These are phyloP conservation scores for Mitragyna speciosa DNA, from an alignment of 257 asterid species.

Conservation along the genomic window DNA sequence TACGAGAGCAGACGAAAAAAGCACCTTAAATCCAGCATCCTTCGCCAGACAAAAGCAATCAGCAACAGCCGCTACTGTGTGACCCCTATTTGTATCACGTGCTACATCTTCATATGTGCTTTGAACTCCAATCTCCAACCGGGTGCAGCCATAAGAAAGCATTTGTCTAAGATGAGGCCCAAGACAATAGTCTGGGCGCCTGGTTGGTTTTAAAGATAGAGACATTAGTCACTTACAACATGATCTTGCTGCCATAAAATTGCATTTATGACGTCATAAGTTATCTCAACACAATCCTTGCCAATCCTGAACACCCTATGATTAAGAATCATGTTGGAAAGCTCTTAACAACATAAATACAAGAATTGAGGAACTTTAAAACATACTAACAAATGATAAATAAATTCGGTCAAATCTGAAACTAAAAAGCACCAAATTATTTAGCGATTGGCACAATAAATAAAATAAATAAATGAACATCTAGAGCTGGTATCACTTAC, in stretches of 20 bases:
- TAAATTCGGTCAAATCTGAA: background rate
- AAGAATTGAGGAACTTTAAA: background rate
- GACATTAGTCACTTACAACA: constrained; percentile 22
- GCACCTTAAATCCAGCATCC: constrained; percentile 98
- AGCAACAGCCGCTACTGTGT: constrained; percentile 98
- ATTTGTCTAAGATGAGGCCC: constrained; percentile 99
- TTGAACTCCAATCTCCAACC: constrained; percentile 97
- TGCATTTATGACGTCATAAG: background rate
- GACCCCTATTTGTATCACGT: constrained; percentile 97
- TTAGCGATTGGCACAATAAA: no score
- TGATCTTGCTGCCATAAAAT: constrained; percentile 2
- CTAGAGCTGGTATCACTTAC: constrained; percentile 53
- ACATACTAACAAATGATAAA: background rate
- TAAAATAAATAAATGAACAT: no score
- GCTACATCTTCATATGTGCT: constrained; percentile 99
- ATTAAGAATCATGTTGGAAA: background rate
- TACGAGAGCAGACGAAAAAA: background rate
- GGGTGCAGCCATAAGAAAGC: constrained; percentile 95
- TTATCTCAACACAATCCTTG: background rate
- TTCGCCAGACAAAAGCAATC: constrained; percentile 98
- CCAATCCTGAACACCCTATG: background rate
- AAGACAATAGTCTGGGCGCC: constrained; percentile 98
- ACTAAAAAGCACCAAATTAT: background rate
- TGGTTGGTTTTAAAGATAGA: constrained; percentile 30
- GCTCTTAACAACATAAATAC: background rate